These are phyloP conservation scores for Cryptomeria japonica DNA, from an alignment of 75 land plant genomes.

Conservation along the genomic window DNA sequence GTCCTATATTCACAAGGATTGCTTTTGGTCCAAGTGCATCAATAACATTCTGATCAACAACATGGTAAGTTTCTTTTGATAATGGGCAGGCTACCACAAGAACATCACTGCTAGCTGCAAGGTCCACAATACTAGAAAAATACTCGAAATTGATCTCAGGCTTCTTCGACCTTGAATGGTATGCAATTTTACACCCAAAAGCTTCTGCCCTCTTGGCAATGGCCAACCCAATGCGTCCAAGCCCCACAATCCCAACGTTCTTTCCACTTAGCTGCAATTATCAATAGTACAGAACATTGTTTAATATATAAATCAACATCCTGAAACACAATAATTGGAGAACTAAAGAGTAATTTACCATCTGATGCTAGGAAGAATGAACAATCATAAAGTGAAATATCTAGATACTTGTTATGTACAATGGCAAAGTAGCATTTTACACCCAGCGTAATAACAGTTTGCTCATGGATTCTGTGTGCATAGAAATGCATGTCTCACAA, in stretches of 20 bases:
- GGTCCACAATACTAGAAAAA: slow-evolving; percentile 35
- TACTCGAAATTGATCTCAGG: slow-evolving; percentile 20
- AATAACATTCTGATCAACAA: slow-evolving; percentile 30
- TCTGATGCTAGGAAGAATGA: not conserved
- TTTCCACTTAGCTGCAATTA: slow-evolving; percentile 45
- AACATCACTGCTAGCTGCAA: slow-evolving; percentile 36
- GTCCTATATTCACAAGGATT: slow-evolving; percentile 24
- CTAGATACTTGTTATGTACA: not conserved
- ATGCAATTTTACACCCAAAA: slow-evolving; percentile 34
- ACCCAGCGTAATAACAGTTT: not conserved
- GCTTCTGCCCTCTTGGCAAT: slow-evolving; percentile 45
- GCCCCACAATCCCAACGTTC: slow-evolving; percentile 40
- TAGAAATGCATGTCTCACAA: not conserved
- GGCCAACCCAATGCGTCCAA: slow-evolving; percentile 47
- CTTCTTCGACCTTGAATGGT: slow-evolving; percentile 39
- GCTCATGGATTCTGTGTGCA: not conserved
- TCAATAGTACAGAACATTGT: slow-evolving; percentile 2
- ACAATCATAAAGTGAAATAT: not conserved
- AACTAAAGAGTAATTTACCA: not conserved
- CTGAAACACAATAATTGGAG: not conserved
- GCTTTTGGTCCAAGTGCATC: slow-evolving; percentile 29
- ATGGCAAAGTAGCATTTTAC: not conserved
- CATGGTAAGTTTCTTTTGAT: slow-evolving; percentile 31
- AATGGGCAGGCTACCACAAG: slow-evolving; percentile 38
- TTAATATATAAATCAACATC: not conserved